phyloP scores from a whole-genome alignment of 202 grass and related monocot species.

The Setaria italica region DNA sequence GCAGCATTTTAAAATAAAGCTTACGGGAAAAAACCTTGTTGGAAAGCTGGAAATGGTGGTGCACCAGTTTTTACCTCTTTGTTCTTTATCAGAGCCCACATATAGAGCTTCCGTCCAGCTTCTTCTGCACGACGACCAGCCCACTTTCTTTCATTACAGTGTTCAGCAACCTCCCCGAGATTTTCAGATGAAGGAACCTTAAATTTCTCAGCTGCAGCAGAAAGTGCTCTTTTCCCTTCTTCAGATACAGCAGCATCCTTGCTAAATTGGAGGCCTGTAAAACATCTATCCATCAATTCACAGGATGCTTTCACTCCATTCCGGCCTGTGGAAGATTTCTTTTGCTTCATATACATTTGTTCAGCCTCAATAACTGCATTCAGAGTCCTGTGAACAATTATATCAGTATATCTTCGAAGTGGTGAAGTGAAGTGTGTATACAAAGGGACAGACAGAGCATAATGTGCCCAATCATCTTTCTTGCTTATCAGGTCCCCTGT shows the following conservation, averaged over 20 bases:
- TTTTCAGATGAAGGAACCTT: slow-evolving; percentile 67
- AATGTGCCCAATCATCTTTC: slow-evolving; percentile 93
- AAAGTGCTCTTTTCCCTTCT: slow-evolving; percentile 72
- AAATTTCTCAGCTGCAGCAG: slow-evolving; percentile 64
- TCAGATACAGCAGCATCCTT: slow-evolving; percentile 75
- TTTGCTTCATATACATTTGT: slow-evolving; percentile 69
- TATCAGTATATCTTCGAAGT: slow-evolving; percentile 92
- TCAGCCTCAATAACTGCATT: slow-evolving; percentile 87
- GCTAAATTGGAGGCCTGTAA: slow-evolving; percentile 78
- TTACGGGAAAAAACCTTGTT: not conserved
- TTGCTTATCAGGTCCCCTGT: slow-evolving; percentile 68
- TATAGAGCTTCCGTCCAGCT: slow-evolving; percentile 82
- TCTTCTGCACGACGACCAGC: slow-evolving; percentile 84
- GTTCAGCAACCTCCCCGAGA: slow-evolving; percentile 72
- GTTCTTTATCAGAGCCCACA: slow-evolving; percentile 90
- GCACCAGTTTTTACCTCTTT: slow-evolving; percentile 64
- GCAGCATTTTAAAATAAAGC: slow-evolving; percentile 35
- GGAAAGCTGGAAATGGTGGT: slow-evolving; percentile 20
- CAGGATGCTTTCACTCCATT: slow-evolving; percentile 40
- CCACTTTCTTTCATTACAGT: slow-evolving; percentile 92
- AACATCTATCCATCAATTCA: slow-evolving; percentile 55
- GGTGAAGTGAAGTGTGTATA: slow-evolving; percentile 98
- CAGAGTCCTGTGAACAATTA: slow-evolving; percentile 93
- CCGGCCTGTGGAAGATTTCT: slow-evolving; percentile 29
- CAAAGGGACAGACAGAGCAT: slow-evolving; percentile 75